phyloP scores from a whole-genome alignment of 2,329 filamentous ascomycete genomes.

The Elsinoe necatrix region DNA sequence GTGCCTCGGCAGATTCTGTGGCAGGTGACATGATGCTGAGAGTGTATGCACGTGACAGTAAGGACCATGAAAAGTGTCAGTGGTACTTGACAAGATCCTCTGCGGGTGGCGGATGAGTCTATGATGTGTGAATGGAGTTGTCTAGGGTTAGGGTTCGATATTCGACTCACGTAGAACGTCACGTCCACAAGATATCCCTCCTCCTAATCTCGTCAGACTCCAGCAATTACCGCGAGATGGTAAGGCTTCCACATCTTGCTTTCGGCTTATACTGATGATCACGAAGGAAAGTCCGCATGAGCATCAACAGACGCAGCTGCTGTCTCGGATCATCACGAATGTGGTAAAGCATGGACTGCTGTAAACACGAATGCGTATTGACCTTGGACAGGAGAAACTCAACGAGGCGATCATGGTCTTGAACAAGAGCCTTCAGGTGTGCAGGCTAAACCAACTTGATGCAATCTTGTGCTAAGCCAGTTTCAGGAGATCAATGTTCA shows the following conservation, averaged over 20 bases:
- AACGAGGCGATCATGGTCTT: conserved; percentile 89
- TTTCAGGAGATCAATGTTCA: conserved; percentile 88
- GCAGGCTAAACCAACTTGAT: conserved; percentile 14
- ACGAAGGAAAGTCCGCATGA: conserved; percentile 85
- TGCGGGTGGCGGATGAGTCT: background rate
- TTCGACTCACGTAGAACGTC: conserved; percentile 10
- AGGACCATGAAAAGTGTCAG: background rate
- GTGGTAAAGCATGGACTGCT: conserved; percentile 56
- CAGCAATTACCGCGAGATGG: background rate
- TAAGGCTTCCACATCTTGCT: background rate
- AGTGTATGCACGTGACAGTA: background rate
- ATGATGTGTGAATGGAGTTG: background rate
- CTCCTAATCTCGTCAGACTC: background rate
- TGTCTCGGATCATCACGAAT: conserved; percentile 94
- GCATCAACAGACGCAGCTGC: conserved; percentile 87
- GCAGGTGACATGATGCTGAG: conserved; percentile 31
- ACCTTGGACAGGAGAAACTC: conserved; percentile 68
- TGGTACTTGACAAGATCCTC: too few relatives aligned
- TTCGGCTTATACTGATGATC: background rate
- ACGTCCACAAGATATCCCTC: background rate
- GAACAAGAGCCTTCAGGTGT: conserved; percentile 83
- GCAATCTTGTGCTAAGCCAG: background rate
- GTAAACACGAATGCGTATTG: background rate
- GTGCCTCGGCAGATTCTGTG: conserved; percentile 41
- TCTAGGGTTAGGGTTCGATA: conserved; percentile 8